phyloP scores from a whole-genome alignment of 1,139 yeast species.

The Protomyces inundatus region DNA sequence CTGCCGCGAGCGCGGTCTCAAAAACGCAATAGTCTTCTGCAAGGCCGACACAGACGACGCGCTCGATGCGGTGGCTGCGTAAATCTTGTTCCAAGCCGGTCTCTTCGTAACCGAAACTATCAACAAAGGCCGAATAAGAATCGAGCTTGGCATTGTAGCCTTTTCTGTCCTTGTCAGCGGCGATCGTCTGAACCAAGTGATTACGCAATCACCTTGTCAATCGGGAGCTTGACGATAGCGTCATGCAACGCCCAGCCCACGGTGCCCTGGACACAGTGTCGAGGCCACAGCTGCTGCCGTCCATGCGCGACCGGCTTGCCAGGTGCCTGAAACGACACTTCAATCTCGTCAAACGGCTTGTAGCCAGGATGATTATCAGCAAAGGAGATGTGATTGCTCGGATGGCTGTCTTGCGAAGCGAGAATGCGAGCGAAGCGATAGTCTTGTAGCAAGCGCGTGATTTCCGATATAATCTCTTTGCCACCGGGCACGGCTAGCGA shows the following conservation, averaged over 20 bases:
- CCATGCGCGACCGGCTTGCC: background rate
- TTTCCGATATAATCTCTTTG: background rate
- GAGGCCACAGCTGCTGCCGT: conserved; percentile 11
- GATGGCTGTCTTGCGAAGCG: conserved; percentile 21
- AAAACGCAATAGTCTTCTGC: conserved; percentile 23
- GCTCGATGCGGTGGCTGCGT: background rate
- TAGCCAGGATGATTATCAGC: conserved; percentile 5
- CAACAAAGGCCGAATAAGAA: conserved; percentile 20
- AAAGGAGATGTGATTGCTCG: conserved; percentile 11
- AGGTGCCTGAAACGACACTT: background rate
- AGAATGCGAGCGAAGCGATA: background rate
- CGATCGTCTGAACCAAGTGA: background rate
- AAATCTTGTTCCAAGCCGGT: conserved; percentile 4
- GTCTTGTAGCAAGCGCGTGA: background rate
- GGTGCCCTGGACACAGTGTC: conserved; percentile 15
- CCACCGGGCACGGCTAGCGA: conserved; percentile 12
- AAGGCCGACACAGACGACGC: conserved; percentile 11
- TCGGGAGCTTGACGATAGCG: background rate
- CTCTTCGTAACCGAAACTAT: conserved; percentile 9
- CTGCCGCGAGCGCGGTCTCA: conserved; percentile 14
- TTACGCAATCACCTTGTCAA: background rate
- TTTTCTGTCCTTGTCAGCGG: background rate
- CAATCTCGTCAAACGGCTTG: background rate
- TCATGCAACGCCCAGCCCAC: conserved; percentile 5
- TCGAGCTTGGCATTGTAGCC: conserved; percentile 19